Evolutionary conservation across 306 rosid species (phyloP).

Genomic region (Cicer yamashitae): DNA sequence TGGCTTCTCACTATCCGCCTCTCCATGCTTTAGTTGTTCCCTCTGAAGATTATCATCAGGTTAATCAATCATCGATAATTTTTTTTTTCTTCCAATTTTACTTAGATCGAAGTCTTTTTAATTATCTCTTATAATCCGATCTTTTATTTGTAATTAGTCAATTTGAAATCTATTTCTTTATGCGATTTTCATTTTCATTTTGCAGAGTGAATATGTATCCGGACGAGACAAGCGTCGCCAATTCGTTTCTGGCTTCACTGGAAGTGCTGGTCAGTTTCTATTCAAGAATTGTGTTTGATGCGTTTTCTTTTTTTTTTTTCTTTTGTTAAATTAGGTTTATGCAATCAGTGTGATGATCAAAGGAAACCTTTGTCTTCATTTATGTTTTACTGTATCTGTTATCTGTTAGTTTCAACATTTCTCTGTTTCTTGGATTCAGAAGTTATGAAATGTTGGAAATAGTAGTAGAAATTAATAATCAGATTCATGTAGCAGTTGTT

Average conservation of each 20-base stretch:
- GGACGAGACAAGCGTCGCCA: slow-evolving; percentile 83
- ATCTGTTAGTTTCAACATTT: neutral
- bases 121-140: neutral
- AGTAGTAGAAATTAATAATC: neutral
- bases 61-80: neutral
- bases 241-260: slow-evolving; percentile 92
- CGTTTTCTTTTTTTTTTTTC: neutral
- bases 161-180: neutral
- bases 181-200: slow-evolving; percentile 40
- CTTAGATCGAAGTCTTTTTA: neutral
- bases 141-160: neutral
- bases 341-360: neutral
- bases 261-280: slow-evolving; percentile 86
- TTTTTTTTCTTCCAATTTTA: neutral
- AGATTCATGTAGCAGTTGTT: neutral
- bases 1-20: slow-evolving; percentile 88
- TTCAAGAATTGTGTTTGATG: neutral
- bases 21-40: slow-evolving; percentile 89
- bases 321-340: slow-evolving; percentile 11
- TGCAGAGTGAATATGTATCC: slow-evolving; percentile 98
- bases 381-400: neutral
- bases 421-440: neutral
- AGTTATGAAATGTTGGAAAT: neutral
- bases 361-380: neutral
- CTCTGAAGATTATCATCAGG: slow-evolving; percentile 98